Conservation (phyloP, 352 stramenopile species). For the Pythium rhizo-oryzae region DNA sequence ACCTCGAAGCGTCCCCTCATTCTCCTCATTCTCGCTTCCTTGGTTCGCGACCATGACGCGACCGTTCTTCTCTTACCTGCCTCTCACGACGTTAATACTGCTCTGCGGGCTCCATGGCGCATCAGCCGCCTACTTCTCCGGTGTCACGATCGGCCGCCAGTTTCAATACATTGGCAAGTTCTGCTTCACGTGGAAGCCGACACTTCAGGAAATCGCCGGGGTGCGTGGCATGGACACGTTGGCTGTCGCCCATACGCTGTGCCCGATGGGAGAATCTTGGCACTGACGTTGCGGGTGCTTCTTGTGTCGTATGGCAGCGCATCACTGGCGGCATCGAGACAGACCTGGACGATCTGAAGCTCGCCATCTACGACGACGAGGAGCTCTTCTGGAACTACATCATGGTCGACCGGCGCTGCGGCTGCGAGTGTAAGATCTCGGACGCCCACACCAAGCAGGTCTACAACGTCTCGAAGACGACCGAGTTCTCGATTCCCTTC, state of each 20-base stretch:
- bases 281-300: not conserved
- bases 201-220: constrained; percentile 58
- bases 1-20: not conserved
- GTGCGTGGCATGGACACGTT: constrained; percentile 28
- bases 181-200: constrained; percentile 72
- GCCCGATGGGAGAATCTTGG: not conserved
- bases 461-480: constrained; percentile 63
- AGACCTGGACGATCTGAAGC: constrained; percentile 57
- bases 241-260: no score
- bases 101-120: not conserved
- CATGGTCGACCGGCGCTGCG: constrained; percentile 58
- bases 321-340: constrained; percentile 70
- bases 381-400: constrained; percentile 79
- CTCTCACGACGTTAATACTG: constrained; percentile 13
- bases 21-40: not conserved
- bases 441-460: constrained; percentile 64
- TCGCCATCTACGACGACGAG: constrained; percentile 85
- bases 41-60: not conserved
- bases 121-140: constrained; percentile 49
- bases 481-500: constrained; percentile 51
- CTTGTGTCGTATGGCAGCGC: constrained; percentile 29
- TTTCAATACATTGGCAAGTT: constrained; percentile 86
- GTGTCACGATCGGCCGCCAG: constrained; percentile 67
- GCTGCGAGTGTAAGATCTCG: constrained; percentile 77
- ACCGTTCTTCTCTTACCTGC: not conserved